Evolutionary conservation across 176 grass and related monocot species (phyloP).

Genomic region (Sorghum bicolor): Sorghum_bicolor_NCBIv3 NC_012879.2:55778501-55779000

Average conservation of each 20-base stretch:
- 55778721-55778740: neutral
- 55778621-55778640: neutral
- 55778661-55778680: conserved; percentile 14
- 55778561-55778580: neutral
- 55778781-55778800: neutral
- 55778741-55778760: neutral
- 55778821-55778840: neutral
- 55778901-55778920: neutral
- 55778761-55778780: neutral
- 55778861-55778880: neutral
- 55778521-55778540: neutral
- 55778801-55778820: neutral
- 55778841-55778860: conserved; percentile 6
- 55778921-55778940: neutral
- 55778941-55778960: neutral
- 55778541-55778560: neutral
- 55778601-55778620: neutral
- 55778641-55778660: neutral
- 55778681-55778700: neutral
- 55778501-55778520: neutral
- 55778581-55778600: neutral
- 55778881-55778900: conserved; percentile 6
- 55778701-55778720: neutral
- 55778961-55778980: neutral
- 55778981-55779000: neutral